Evolutionary conservation across 1,284 basidiomycete species (phyloP), one percentile per base, ranked within the genome.

Genomic region (Naganishia albida): DNA sequence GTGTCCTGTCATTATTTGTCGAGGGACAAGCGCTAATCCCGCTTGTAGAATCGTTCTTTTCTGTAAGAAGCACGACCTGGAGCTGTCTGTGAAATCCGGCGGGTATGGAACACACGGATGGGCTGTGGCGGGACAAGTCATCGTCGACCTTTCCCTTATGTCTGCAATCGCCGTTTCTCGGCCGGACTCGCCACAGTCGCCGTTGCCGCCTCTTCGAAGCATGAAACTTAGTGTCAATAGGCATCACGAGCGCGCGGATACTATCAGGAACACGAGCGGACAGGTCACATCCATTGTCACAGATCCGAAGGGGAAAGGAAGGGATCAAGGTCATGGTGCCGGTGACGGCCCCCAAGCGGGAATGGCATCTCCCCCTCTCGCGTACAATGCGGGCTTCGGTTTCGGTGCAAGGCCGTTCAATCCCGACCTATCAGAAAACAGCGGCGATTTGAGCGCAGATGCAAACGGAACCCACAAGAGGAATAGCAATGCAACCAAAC

Each of bases 101-200:
- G 91, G 92, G 0, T 93, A 88, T 74, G 91, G 90, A 7, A 93
- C 89, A 2, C 90, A 88, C 12, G 91, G 92, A 2, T 92, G 90
- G 88, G 67, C 74, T 72, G 85, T 93, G 60, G 86, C 86, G 39
- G 91, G 91, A 46, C 88, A 93, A 72, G 81, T 93, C 63, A 86
- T 93, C 70, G 78, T 93, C 71, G 91, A 94, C 79, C 80, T 93
- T 64, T 84, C 82, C 69, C 83, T 83, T 71, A 80, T 94, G 64
- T 81, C 81, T 63, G 85, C 86, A 53, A 82, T 88, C 60, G 85
- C 85, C 51, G 86, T 89, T 68, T 88, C 87, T 70, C 74, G 82
- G 15, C 89, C 88, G 0, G 77, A 69, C 16, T 50, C 72, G 25
- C 60, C 64, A 25, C 51, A 71, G n/a, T 66, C 68, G 3, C 66